Base-by-base conservation (phyloP, 768 basidiomycete genomes). In the Vararia minispora region DNA sequence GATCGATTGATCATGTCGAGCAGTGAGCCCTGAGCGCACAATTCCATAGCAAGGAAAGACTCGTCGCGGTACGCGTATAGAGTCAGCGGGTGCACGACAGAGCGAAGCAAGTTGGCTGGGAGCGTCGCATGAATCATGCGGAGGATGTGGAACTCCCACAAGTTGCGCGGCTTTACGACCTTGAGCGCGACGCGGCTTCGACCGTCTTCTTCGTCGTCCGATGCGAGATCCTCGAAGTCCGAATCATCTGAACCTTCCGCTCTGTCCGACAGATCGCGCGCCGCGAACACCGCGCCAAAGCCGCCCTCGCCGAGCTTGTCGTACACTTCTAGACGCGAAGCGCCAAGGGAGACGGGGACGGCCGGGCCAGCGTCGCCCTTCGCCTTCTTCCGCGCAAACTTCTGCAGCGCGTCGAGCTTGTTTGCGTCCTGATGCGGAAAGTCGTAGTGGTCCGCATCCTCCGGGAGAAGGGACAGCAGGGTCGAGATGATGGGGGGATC, bases 261-360 rank as follows among this genome's bases (percentile, higher is more conserved):
- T 9, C 70, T 59, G 14, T 48, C 49, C 20, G 37, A 41, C 52
- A 65, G 37, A 52, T 79, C 71, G 39, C 71, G 69, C 3, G 85
- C 87, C 44, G 81, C 74, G 65, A 94, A 99, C n/a, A 99, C 95
- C 3, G 82, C 74, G 2, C 94, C 95, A 50, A 94, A 99, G 0
- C 92, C 89, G 5, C 95, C 95, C 61, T 99, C 95, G 13, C 95
- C 95, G 17, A 99, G 68, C 57, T 98, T 99, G 44, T 83, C 83
- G 3, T 68, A 62, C 4, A 97, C 75, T 37, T 71, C 71, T 52
- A 84, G 89, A 37, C 63, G 64, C 41, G 70, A 72, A 3, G 69
- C 79, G 31, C 67, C 67, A n/a, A 97, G 62, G 13, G 60, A 62
- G 28, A 98, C 54, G 16, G 71, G 50, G 55, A 82, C 68, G 17